Conservation (phyloP, 202 grass and related monocot species). For the Miscanthus sacchariflorus region DNA sequence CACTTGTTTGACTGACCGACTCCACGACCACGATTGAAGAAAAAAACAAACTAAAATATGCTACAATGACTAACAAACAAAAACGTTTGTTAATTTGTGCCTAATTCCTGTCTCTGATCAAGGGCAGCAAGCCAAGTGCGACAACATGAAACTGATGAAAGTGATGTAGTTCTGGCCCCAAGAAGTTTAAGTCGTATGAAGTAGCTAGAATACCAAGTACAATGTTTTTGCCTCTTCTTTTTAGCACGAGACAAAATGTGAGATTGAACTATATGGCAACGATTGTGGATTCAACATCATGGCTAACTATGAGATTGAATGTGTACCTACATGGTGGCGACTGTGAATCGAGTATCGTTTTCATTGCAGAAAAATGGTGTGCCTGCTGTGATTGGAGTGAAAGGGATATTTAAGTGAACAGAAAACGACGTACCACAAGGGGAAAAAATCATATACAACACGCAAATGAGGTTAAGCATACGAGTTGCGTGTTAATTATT, state of each 20-base stretch:
- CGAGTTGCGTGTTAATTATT: background rate
- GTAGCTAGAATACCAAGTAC: too few species aligned
- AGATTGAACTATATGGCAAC: background rate
- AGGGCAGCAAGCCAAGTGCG: background rate
- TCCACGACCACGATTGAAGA: background rate
- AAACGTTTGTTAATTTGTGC: background rate
- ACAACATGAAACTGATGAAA: background rate
- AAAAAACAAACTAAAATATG: background rate
- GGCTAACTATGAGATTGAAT: too few species aligned
- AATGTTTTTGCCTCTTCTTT: too few species aligned
- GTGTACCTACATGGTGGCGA: background rate
- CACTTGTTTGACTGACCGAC: background rate
- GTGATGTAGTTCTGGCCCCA: background rate
- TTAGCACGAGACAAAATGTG: too few species aligned
- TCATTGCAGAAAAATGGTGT: background rate
- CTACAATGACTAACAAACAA: background rate
- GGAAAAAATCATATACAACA: background rate
- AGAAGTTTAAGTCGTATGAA: background rate
- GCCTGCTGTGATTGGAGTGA: background rate
- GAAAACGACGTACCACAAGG: background rate
- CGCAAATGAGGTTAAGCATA: background rate
- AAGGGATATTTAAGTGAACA: background rate
- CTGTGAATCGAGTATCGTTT: background rate
- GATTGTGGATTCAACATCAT: background rate
- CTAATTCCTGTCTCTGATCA: constrained; percentile 32